Base-by-base conservation (phyloP, 148 eudicot genomes). In the Spergularia marina region DNA sequence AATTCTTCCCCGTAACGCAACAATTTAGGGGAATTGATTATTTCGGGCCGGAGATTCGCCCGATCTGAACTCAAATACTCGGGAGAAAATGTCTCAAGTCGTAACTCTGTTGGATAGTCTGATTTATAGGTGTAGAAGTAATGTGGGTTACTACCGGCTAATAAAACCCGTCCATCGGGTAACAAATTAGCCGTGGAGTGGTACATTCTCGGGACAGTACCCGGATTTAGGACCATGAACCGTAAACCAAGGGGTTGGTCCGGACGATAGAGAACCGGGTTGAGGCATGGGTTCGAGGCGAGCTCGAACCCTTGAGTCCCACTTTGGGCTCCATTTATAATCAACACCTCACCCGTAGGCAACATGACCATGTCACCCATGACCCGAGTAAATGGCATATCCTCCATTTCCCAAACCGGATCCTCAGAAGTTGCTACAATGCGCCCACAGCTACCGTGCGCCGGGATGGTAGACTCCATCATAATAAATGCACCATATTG, bases 311-410 rank as follows among this genome's bases (percentile, higher is more conserved):
- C 98, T 73, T 94, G 98, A 3, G 89, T 73, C 58, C 98, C 98
- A 12, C 88, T 91, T 41, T 91, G 87, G 2, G 96, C 98, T 2
- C 98, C 98, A 59, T 94, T 94, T 10, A 94, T 88, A 58, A 91
- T 87, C 67, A 94, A 23, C 6, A 89, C 85, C 0, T 94, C 92
- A 16, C 98, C 97, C 0, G 84, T 87, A 2, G 98, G 98, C 4
- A 91, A 81, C 84, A 91, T 89, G 13, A 94, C 97, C 96, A 94
- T 94, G 9, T 94, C 98, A 16, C 97, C 98, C 98, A 94, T 94
- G 52, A 91, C 84, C 79, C 98, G 75, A 34, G 74, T 78, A 60
- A 91, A 85, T 12, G 97, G 96, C 98, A 94, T 94, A 7, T 87
- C 88, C 82, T 94, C 97, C 93, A 84, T 82, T 54, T 89, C 93